phyloP scores from a whole-genome alignment of 352 stramenopile genomes.

The Globisporangium spinosum region DNA sequence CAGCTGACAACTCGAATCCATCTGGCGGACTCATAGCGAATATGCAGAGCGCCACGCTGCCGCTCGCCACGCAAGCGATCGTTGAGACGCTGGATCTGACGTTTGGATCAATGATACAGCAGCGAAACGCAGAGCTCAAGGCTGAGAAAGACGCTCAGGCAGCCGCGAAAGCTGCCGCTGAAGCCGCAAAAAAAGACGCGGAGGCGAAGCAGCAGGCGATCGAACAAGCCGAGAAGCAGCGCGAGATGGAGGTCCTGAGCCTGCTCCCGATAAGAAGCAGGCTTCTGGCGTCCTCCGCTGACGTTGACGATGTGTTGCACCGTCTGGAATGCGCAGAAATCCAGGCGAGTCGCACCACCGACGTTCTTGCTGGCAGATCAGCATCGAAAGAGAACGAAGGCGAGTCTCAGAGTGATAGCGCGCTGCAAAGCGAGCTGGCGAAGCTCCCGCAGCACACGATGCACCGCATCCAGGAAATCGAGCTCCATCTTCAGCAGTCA shows the following conservation, averaged over 20 bases:
- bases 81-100: constrained; percentile 41
- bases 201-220: constrained; percentile 33
- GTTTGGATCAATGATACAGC: constrained; percentile 35
- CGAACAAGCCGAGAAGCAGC: constrained; percentile 27
- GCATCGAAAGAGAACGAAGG: neutral
- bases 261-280: constrained; percentile 43
- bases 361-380: neutral
- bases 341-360: constrained; percentile 5
- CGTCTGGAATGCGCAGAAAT: constrained; percentile 36
- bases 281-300: constrained; percentile 34
- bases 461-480: constrained; percentile 32
- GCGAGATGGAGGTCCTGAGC: constrained; percentile 41
- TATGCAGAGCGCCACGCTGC: constrained; percentile 20
- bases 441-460: constrained; percentile 21
- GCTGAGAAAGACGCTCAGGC: constrained; percentile 22
- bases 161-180: constrained; percentile 31
- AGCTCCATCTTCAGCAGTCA: constrained; percentile 19
- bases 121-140: constrained; percentile 34
- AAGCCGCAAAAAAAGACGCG: constrained; percentile 41
- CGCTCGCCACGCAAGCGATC: constrained; percentile 33
- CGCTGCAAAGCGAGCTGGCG: constrained; percentile 12
- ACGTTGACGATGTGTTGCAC: constrained; percentile 42
- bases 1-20: constrained; percentile 4
- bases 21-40: neutral
- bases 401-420: no score